A percentile compares a stretch with the other conserved stretches of the same genome.
phyloP scores from a whole-genome alignment of 176 grass and related monocot genomes.

The Aegilops sharonensis region DNA sequence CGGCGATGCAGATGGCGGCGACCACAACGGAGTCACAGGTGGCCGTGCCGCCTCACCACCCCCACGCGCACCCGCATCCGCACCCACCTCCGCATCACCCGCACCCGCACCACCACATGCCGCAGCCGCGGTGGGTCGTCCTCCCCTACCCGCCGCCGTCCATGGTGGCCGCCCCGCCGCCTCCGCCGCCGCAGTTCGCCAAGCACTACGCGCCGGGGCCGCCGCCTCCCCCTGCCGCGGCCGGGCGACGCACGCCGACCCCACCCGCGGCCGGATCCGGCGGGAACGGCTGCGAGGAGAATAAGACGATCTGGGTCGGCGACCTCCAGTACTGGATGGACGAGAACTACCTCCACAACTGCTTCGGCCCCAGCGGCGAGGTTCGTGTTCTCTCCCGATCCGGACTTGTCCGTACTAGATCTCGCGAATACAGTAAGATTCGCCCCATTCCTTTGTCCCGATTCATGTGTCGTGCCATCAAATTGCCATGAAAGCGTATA shows the following conservation, averaged over 20 bases:
- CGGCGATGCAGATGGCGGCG: constrained; percentile 53
- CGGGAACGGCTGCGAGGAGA: constrained; percentile 51
- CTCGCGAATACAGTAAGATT: constrained; percentile 38
- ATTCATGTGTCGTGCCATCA: not conserved
- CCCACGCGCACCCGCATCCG: constrained; percentile 17
- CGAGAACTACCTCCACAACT: constrained; percentile 63
- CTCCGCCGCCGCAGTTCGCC: constrained; percentile 43
- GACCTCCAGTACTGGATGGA: constrained; percentile 73
- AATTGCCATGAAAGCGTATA: not conserved
- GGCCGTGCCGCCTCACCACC: constrained; percentile 34
- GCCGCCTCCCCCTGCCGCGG: not conserved
- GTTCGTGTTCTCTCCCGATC: constrained; percentile 41
- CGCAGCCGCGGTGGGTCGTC: constrained; percentile 30
- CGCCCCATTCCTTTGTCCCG: not conserved
- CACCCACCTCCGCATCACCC: constrained; percentile 25
- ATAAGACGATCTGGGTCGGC: constrained; percentile 67
- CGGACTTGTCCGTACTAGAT: constrained; percentile 37
- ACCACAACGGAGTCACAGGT: constrained; percentile 42
- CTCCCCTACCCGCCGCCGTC: constrained; percentile 32
- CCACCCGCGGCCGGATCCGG: constrained; percentile 43
- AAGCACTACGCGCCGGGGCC: constrained; percentile 41
- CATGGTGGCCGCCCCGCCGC: constrained; percentile 46
- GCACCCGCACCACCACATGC: constrained; percentile 30
- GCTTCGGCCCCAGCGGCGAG: constrained; percentile 59
- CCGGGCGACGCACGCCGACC: constrained; percentile 45